Base-by-base conservation (phyloP, 2,329 filamentous ascomycete genomes). In the Exophiala sp. region DNA sequence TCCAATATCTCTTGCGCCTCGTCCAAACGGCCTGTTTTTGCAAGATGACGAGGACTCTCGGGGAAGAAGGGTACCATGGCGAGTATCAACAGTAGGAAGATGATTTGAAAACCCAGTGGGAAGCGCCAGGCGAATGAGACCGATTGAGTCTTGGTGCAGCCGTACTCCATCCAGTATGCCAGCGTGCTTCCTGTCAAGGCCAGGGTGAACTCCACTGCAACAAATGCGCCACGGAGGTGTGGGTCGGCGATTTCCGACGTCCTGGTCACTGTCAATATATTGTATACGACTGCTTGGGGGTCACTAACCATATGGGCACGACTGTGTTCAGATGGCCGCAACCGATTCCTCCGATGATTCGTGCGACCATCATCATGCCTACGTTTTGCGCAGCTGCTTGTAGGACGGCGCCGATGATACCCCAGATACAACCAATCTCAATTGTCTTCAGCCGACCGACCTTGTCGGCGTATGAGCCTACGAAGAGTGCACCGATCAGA, bases 51-150 rank as follows among this genome's bases (percentile, higher is more conserved):
- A 5, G 77, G 77, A 0, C 72, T 74, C 58, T 79, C 77, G 0
- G 76, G 77, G 2, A 78, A 66, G 65, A 71, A 75, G 33, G 69
- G 55, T 70, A 76, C 78, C n/a, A 66, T 65, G 6, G 66, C 54
- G 10, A 86, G 67, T 43, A 85, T 82, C 55, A 85, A 75, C 6
- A 84, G 10, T 24, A 81, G 81, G 64, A 85, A 86, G 20, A 79
- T 60, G 24, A 84, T 75, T 61, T 81, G 78, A 64, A 82, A 78
- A 3, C 77, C 78, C 14, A 86, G 71, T 0, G 84, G 83, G 64
- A 86, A 85, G 2, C 84, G 74, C 84, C 83, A 77, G 16, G 72
- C 70, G 10, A 82, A 71, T 55, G 36, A 69, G 65, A 61, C 49
- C 38, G 60, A 59, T 42, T 60, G 59, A 2, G 62, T 65, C 48